phyloP scores from a whole-genome alignment of 176 grass and related monocot genomes.

The Zea luxurians region DNA sequence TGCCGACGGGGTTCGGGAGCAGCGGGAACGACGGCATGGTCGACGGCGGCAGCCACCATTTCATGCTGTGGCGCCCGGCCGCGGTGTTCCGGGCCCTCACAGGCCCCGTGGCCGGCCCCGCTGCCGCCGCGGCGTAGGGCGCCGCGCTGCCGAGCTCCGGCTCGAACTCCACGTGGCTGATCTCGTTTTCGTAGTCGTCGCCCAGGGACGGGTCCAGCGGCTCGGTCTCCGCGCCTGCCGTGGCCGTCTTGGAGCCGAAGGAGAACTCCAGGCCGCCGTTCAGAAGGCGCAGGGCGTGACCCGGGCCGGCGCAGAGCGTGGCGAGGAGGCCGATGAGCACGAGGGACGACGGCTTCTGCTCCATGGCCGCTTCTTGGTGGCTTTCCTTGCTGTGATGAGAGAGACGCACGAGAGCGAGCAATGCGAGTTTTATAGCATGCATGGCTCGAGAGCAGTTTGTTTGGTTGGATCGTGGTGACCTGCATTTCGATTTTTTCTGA shows the following conservation, averaged over 20 bases:
- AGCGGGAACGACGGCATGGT: conserved; percentile 59
- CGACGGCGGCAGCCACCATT: conserved; percentile 60
- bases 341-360: too few relatives aligned
- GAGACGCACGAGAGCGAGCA: not conserved
- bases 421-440: conserved; percentile 13
- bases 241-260: too few relatives aligned
- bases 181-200: not conserved
- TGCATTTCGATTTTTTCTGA: not conserved
- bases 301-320: too few relatives aligned
- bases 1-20: conserved; percentile 55
- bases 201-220: too few relatives aligned
- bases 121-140: not conserved
- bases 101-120: not conserved
- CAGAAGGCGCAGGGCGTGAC: too few relatives aligned
- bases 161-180: conserved; percentile 55
- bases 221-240: too few relatives aligned
- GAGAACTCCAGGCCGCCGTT: too few relatives aligned
- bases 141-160: conserved; percentile 23
- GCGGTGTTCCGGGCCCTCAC: not conserved
- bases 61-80: conserved; percentile 39
- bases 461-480: conserved; percentile 54
- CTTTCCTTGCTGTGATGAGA: too few relatives aligned
- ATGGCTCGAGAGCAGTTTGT: not conserved
- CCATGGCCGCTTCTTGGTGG: too few relatives aligned
- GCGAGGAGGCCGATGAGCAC: too few relatives aligned